phyloP scores from a whole-genome alignment of 2,329 filamentous ascomycete genomes.

The Sporothrix dimorphospora region DNA sequence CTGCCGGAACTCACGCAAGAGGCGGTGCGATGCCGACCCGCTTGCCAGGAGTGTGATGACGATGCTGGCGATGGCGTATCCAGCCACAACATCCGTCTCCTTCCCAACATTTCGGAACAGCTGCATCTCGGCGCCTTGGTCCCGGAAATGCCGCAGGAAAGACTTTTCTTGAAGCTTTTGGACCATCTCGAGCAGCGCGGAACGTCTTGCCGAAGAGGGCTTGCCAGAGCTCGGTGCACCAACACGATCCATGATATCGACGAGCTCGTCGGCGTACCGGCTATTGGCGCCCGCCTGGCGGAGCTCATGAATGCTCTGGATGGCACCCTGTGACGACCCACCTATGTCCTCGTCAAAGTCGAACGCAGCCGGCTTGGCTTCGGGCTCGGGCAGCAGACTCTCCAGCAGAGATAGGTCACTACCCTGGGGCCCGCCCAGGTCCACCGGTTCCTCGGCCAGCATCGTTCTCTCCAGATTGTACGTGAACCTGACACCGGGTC shows the following conservation, averaged over 20 bases:
- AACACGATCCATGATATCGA: slow-evolving; percentile 65
- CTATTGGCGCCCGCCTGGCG: slow-evolving; percentile 68
- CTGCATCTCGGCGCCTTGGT: slow-evolving; percentile 70
- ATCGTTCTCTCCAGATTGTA: slow-evolving; percentile 47
- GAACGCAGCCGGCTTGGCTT: slow-evolving; percentile 36
- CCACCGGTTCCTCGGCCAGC: slow-evolving; percentile 40
- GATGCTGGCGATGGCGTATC: slow-evolving; percentile 66
- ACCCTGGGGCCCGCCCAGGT: slow-evolving; percentile 30
- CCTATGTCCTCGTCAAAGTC: slow-evolving; percentile 51
- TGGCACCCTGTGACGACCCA: slow-evolving; percentile 52
- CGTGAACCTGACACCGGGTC: slow-evolving; percentile 44
- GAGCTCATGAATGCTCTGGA: slow-evolving; percentile 67
- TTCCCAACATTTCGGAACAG: slow-evolving; percentile 65
- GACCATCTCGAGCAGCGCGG: slow-evolving; percentile 62
- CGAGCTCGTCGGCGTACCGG: slow-evolving; percentile 66
- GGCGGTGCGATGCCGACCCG: slow-evolving; percentile 59
- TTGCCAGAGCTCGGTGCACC: slow-evolving; percentile 51
- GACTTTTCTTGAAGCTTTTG: slow-evolving; percentile 63
- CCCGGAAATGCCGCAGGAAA: slow-evolving; percentile 71
- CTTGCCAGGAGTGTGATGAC: slow-evolving; percentile 64
- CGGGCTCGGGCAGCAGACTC: slow-evolving; percentile 36
- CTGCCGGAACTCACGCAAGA: slow-evolving; percentile 57
- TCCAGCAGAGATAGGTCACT: slow-evolving; percentile 36
- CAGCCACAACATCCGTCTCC: slow-evolving; percentile 63
- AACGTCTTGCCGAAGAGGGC: slow-evolving; percentile 57